phyloP scores from a whole-genome alignment of 257 asterid genomes.

The Nicotiana attenuata region DNA sequence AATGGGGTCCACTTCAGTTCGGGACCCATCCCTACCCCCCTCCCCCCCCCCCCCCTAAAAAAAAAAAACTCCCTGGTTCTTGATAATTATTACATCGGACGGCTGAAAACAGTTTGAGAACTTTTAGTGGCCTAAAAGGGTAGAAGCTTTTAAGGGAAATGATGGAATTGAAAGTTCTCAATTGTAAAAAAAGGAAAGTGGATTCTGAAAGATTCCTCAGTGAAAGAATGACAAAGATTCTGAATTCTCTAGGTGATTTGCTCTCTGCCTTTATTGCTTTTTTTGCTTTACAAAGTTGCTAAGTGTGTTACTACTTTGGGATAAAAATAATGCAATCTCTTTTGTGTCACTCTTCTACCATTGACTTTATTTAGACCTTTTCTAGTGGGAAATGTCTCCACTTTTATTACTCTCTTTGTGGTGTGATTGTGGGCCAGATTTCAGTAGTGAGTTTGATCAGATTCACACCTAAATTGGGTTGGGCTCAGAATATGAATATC shows the following conservation, averaged over 20 bases:
- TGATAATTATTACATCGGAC: not conserved
- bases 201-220: slow-evolving; percentile 11
- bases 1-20: slow-evolving; percentile 32
- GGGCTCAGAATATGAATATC: not conserved
- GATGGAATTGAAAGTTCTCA: slow-evolving; percentile 9
- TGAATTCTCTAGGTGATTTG: not conserved
- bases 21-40: not conserved
- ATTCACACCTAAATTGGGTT: not conserved
- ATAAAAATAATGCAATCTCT: not conserved
- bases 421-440: slow-evolving; percentile 4
- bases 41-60: too few species aligned
- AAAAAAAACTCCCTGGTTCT: too few species aligned
- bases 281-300: not conserved
- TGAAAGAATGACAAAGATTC: slow-evolving; percentile 13
- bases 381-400: not conserved
- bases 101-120: not conserved
- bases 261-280: not conserved
- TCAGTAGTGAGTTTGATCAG: not conserved
- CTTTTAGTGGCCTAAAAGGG: slow-evolving; percentile 1
- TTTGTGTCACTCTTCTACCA: not conserved
- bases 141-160: not conserved
- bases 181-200: slow-evolving; percentile 3
- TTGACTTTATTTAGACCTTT: not conserved
- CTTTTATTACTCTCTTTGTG: not conserved
- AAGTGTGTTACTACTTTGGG: slow-evolving; percentile 3